phyloP scores from a whole-genome alignment of 345 rosid species.

The Populus davidiana region DNA sequence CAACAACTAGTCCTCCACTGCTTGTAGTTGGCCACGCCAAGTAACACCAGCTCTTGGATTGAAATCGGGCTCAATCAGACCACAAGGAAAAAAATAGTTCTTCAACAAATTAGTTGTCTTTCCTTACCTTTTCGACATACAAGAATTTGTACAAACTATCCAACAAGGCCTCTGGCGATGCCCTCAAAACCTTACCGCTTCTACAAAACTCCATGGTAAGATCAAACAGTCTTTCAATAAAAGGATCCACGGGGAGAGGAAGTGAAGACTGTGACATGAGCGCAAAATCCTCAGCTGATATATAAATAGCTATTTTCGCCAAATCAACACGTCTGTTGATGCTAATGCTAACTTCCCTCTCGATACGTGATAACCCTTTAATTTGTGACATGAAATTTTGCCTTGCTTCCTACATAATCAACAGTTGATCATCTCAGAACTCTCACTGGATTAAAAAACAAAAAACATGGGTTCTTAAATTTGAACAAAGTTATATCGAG shows the following conservation, averaged over 20 bases:
- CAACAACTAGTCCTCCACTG: too few relatives aligned
- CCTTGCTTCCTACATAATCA: conserved; percentile 44
- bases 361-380: conserved; percentile 36
- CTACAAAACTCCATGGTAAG: conserved; percentile 55
- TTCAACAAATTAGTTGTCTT: not conserved
- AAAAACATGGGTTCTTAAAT: too few relatives aligned
- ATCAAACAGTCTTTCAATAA: conserved; percentile 48
- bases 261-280: conserved; percentile 60
- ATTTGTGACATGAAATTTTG: conserved; percentile 40
- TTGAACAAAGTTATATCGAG: too few relatives aligned
- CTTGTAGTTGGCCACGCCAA: too few relatives aligned
- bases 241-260: conserved; percentile 59
- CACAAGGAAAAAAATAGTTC: too few relatives aligned
- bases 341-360: conserved; percentile 56
- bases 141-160: conserved; percentile 48
- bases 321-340: conserved; percentile 58
- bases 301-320: conserved; percentile 47
- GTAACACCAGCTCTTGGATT: too few relatives aligned
- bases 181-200: conserved; percentile 23
- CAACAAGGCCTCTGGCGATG: conserved; percentile 43
- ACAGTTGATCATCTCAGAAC: not conserved
- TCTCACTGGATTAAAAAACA: not conserved
- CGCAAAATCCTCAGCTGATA: conserved; percentile 72
- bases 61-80: too few relatives aligned
- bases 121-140: conserved; percentile 44